A percentile compares a stretch with the other conserved stretches of the same genome.
These are phyloP conservation scores for Starmerella sirachaensis DNA, from an alignment of 805 yeast species.

Conservation along the genomic window DNA sequence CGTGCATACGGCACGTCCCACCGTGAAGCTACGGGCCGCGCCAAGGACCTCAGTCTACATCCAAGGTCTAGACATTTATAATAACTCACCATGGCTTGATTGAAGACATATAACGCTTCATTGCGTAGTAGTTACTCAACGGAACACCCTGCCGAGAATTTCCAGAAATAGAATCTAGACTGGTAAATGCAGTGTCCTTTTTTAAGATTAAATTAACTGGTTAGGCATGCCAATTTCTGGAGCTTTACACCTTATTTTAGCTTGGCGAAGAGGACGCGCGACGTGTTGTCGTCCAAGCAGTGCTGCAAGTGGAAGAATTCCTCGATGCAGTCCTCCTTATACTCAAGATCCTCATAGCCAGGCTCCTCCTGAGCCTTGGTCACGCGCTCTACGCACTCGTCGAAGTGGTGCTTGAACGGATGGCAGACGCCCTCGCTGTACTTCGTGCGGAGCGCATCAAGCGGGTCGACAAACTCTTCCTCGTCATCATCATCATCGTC, in stretches of 20 bases:
- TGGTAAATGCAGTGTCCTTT: no score
- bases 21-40: no score
- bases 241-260: conserved; percentile 43
- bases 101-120: no score
- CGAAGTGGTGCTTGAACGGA: conserved; percentile 73
- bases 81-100: no score
- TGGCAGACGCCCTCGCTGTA: conserved; percentile 49
- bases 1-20: no score
- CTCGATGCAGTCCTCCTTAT: conserved; percentile 96
- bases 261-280: conserved; percentile 78
- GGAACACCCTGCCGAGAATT: no score
- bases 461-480: conserved; percentile 54
- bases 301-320: conserved; percentile 96
- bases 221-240: no score
- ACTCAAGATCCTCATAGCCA: conserved; percentile 62
- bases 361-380: conserved; percentile 74
- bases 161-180: no score
- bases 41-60: no score
- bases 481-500: conserved; percentile 57
- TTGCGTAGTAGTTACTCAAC: no score
- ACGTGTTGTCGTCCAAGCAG: conserved; percentile 81
- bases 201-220: no score
- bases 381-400: conserved; percentile 92
- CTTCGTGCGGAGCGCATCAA: conserved; percentile 45
- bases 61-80: no score